Conservation (phyloP, 2,329 filamentous ascomycete genomes). For the Cladosporium austrohemisphaericum region DNA sequence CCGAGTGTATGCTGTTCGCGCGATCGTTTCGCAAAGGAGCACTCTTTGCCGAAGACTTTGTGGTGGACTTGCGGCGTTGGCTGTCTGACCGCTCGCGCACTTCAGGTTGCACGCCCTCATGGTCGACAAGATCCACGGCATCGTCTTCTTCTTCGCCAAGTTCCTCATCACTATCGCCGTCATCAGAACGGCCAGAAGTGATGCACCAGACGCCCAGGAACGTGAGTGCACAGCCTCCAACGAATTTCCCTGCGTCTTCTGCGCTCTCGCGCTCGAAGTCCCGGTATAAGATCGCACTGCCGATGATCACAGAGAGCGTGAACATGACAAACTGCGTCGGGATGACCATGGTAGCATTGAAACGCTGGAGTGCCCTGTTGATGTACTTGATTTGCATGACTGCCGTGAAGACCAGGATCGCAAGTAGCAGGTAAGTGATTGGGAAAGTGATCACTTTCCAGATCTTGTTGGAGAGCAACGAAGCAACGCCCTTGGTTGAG, state of each 20-base stretch:
- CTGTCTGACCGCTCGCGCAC: constrained; percentile 24
- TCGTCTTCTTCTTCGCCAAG: constrained; percentile 36
- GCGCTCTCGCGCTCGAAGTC: constrained; percentile 83
- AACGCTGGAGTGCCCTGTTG: constrained; percentile 83
- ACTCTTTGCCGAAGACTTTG: not conserved
- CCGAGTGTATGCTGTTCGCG: not conserved
- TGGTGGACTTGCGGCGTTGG: not conserved
- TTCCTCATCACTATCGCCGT: constrained; percentile 50
- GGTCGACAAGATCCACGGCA: constrained; percentile 40
- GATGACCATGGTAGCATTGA: constrained; percentile 96
- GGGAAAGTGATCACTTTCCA: constrained; percentile 87
- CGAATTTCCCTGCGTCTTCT: constrained; percentile 74
- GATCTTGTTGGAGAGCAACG: constrained; percentile 85
- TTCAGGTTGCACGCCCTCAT: constrained; percentile 31
- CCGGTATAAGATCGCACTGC: constrained; percentile 86
- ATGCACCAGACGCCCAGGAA: constrained; percentile 98
- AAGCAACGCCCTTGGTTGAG: constrained; percentile 93
- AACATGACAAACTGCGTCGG: constrained; percentile 97
- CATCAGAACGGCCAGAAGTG: constrained; percentile 73
- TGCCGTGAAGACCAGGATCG: constrained; percentile 76
- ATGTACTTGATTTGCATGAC: constrained; percentile 97
- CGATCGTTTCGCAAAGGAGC: not conserved
- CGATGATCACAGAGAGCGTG: constrained; percentile 90
- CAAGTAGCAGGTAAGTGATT: constrained; percentile 80
- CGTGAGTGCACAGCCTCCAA: constrained; percentile 85